Conservation (phyloP, 2,329 filamentous ascomycete genomes). For the Alternaria ventricosa region DNA sequence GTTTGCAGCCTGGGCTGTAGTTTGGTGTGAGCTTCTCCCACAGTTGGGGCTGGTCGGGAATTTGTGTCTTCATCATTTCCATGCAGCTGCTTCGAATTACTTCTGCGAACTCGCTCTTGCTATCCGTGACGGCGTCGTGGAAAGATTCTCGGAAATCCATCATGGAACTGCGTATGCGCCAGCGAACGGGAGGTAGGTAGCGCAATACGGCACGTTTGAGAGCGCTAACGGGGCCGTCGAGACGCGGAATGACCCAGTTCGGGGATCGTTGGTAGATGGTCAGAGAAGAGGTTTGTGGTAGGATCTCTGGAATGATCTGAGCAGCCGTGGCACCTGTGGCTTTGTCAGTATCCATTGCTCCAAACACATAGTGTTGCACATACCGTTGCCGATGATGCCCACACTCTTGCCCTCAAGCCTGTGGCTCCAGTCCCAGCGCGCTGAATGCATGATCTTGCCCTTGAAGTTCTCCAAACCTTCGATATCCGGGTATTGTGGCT, state of each 20-base stretch:
- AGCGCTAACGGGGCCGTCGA: slow-evolving; percentile 55
- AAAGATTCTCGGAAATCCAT: slow-evolving; percentile 64
- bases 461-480: slow-evolving; percentile 56
- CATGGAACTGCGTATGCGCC: slow-evolving; percentile 57
- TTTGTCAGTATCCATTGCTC: background rate
- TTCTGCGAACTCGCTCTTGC: slow-evolving; percentile 50
- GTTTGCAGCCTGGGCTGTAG: slow-evolving; percentile 63
- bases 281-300: slow-evolving; percentile 57
- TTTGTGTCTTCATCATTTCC: slow-evolving; percentile 53
- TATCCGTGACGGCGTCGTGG: slow-evolving; percentile 54
- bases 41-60: slow-evolving; percentile 58
- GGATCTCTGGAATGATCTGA: slow-evolving; percentile 65
- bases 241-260: slow-evolving; percentile 65
- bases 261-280: slow-evolving; percentile 65
- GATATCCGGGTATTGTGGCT: slow-evolving; percentile 59
- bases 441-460: slow-evolving; percentile 63
- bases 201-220: slow-evolving; percentile 53
- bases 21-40: slow-evolving; percentile 62
- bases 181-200: slow-evolving; percentile 59
- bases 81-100: slow-evolving; percentile 48
- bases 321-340: slow-evolving; percentile 60
- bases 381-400: slow-evolving; percentile 66
- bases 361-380: background rate
- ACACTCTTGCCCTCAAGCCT: slow-evolving; percentile 62
- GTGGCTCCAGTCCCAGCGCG: slow-evolving; percentile 67